Conservation (phyloP, 129 eudicot genomes). For the Helichrysum umbraculigerum region DNA sequence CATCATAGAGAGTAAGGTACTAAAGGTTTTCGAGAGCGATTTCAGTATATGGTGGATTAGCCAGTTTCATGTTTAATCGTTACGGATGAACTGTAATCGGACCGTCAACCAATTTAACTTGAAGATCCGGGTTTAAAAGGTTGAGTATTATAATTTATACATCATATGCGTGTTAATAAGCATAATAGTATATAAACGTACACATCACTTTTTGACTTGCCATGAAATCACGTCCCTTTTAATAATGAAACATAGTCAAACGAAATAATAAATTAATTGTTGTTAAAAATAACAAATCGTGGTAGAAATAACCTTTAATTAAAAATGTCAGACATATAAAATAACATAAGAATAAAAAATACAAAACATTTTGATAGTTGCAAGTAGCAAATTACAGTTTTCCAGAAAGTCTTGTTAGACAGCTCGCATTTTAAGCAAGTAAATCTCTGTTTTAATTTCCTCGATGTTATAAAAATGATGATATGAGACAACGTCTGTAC, state of each 20-base stretch:
- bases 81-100: too few relatives aligned
- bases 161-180: background rate
- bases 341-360: background rate
- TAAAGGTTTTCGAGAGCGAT: too few relatives aligned
- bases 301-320: too few relatives aligned
- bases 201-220: background rate
- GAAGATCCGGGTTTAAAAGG: too few relatives aligned
- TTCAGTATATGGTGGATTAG: too few relatives aligned
- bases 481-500: conserved; percentile 24
- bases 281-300: too few relatives aligned
- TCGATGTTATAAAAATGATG: conserved; percentile 22
- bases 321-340: too few relatives aligned
- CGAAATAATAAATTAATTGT: too few relatives aligned
- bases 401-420: conserved; percentile 24
- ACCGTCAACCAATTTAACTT: background rate
- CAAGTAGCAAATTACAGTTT: conserved; percentile 23
- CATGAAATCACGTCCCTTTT: background rate
- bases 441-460: conserved; percentile 33
- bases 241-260: too few relatives aligned
- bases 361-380: conserved; percentile 14
- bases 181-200: background rate
- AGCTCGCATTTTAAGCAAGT: conserved; percentile 28
- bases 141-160: too few relatives aligned
- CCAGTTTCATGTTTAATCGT: too few relatives aligned
- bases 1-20: too few relatives aligned